phyloP scores from a whole-genome alignment of 176 grass and related monocot species.

The Lolium rigidum region DNA sequence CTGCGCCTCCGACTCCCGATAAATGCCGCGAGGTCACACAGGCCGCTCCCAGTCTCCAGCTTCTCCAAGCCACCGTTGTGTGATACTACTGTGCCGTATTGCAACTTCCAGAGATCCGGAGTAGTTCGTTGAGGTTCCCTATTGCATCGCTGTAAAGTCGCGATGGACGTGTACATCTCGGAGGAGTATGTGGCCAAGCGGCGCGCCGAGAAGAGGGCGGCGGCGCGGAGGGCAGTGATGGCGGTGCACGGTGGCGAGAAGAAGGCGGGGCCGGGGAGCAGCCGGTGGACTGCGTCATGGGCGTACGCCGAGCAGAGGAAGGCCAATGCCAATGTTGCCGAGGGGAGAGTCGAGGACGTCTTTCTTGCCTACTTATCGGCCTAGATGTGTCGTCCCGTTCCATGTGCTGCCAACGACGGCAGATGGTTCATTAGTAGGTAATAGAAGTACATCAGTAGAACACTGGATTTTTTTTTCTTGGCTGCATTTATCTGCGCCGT shows the following conservation, averaged over 20 bases:
- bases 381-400: slow-evolving; percentile 12
- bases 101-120: neutral
- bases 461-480: too few species aligned
- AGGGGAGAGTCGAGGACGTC: slow-evolving; percentile 13
- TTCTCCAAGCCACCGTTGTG: neutral
- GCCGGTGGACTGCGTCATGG: slow-evolving; percentile 41
- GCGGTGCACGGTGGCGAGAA: slow-evolving; percentile 5
- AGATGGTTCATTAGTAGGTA: neutral
- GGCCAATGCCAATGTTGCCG: neutral
- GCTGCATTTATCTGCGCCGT: too few species aligned
- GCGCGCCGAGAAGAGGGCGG: too few species aligned
- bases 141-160: neutral
- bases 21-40: slow-evolving; percentile 33
- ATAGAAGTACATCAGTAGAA: too few species aligned
- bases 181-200: too few species aligned
- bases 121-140: neutral
- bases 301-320: slow-evolving; percentile 13
- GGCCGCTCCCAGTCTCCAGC: neutral
- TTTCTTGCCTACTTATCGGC: slow-evolving; percentile 49
- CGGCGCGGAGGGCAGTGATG: neutral
- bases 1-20: neutral
- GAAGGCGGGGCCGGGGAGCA: neutral
- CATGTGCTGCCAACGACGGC: neutral
- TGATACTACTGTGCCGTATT: too few species aligned
- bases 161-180: too few species aligned